Base-by-base conservation (phyloP, 495 filamentous ascomycete species). In the Polyplosphaeria fusca region DNA sequence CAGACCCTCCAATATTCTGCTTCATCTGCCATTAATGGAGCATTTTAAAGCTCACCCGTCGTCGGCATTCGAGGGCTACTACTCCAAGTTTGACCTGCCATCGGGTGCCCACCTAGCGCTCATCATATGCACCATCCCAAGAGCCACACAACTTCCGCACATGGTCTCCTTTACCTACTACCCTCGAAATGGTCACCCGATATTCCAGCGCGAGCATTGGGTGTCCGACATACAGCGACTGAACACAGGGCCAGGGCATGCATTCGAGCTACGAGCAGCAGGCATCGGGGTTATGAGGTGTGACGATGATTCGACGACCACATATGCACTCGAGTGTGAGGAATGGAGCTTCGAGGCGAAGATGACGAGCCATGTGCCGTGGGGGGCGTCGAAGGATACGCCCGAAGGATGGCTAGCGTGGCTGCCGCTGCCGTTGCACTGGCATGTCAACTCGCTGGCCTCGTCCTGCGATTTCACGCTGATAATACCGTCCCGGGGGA, bases 81-180 rank as follows among this genome's bases (percentile, higher is more conserved):
- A 77, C 64, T 73, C 71, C 23, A 74, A 74, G 37, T 75, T 78
- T 51, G 50, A 60, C 23, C 70, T 77, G 1, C 63, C 71, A 28
- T 71, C 70, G 3, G 67, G 71, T 42, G 66, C 65, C 4, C 63
- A 68, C 20, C 37, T 74, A n/a, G 63, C 66, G 14, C 26, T 71
- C 32, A 68, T 72, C 46, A 66, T 72, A 18, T 71, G 69, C 55
- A 60, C 49, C 16, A 71, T 77, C 20, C 68, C 63, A 19, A 55
- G 54, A 23, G 75, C 70, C 3, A 56, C 43, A 3, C 25, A 4
- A 20, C 37, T 61, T 4, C 67, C 74, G 5, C 66, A 78, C 57
- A 68, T 70, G 52, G 26, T 77, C n/a, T 74, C 75, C 52, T 73
- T 77, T 56, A 74, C 68, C 4, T 75, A 76, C 60, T 66, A 74